phyloP scores from a whole-genome alignment of 306 rosid species.

The Quillaja saponaria region DNA sequence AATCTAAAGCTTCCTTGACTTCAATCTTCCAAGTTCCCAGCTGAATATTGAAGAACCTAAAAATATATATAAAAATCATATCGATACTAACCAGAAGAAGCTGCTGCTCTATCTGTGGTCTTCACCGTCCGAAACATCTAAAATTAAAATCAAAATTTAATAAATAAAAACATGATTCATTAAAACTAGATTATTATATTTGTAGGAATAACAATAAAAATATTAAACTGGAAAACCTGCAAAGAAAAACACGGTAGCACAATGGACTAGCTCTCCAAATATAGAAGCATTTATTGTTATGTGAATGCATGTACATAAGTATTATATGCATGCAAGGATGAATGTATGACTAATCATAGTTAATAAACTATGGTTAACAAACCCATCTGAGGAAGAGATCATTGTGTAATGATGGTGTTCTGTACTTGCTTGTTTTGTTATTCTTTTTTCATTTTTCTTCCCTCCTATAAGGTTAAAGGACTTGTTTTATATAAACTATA shows the following conservation, averaged over 20 bases:
- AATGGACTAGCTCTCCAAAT: slow-evolving; percentile 6
- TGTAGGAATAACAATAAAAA: background rate
- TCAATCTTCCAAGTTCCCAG: background rate
- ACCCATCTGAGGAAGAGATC: slow-evolving; percentile 57
- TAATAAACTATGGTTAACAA: slow-evolving; percentile 45
- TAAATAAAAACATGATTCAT: background rate
- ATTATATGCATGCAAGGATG: slow-evolving; percentile 42
- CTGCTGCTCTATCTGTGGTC: slow-evolving; percentile 85
- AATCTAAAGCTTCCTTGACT: background rate
- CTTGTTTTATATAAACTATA: slow-evolving; percentile 15
- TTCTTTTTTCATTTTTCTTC: slow-evolving; percentile 13
- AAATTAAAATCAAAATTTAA: background rate
- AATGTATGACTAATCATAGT: slow-evolving; percentile 69
- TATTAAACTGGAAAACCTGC: no score
- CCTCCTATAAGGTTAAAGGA: background rate
- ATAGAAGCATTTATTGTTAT: slow-evolving; percentile 50
- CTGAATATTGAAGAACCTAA: background rate
- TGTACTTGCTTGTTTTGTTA: slow-evolving; percentile 50
- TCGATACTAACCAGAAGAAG: slow-evolving; percentile 66
- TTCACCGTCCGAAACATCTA: slow-evolving; percentile 99
- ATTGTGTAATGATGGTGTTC: slow-evolving; percentile 91
- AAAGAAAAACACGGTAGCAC: background rate
- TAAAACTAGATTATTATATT: background rate
- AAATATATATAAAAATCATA: no score
- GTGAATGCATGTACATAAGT: background rate